A percentile compares a stretch with the other conserved stretches of the same genome.
These are phyloP conservation scores for Suaeda aralocaspica DNA, from an alignment of 148 eudicot genomes.

Conservation along the genomic window DNA sequence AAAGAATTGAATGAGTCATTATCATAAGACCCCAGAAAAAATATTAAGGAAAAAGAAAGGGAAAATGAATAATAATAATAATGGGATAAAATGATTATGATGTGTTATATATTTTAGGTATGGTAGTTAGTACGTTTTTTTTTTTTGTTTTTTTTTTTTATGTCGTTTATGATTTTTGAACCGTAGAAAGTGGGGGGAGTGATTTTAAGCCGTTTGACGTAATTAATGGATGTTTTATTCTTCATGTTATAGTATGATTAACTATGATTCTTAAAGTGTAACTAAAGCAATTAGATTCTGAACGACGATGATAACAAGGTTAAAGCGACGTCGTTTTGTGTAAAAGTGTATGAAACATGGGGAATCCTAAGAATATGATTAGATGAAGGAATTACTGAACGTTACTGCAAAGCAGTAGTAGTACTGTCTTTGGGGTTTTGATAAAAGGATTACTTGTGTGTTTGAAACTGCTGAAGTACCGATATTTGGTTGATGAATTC, in stretches of 20 bases:
- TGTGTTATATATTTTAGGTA: background rate
- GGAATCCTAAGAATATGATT: background rate
- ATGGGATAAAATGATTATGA: constrained; percentile 1
- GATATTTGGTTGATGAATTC: too few species aligned
- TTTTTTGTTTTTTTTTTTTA: background rate
- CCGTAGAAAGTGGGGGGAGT: background rate
- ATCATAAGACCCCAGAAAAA: background rate
- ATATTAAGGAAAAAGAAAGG: background rate
- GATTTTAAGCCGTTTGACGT: constrained; percentile 2
- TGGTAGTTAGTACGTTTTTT: background rate
- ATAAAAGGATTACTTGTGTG: too few species aligned
- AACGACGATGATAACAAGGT: background rate
- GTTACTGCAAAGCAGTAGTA: too few species aligned
- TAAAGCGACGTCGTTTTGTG: background rate
- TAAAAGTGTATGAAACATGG: background rate
- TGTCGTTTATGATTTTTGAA: constrained; percentile 2
- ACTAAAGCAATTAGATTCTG: constrained; percentile 17
- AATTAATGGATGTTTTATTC: background rate
- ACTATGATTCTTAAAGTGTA: constrained; percentile 27
- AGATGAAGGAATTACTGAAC: too few species aligned
- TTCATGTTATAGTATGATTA: constrained; percentile 2
- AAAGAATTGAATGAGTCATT: background rate
- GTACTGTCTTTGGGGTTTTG: too few species aligned
- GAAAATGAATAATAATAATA: background rate
- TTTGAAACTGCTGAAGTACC: too few species aligned